Conservation (phyloP, 345 rosid species). For the Eutrema japonicum region DNA sequence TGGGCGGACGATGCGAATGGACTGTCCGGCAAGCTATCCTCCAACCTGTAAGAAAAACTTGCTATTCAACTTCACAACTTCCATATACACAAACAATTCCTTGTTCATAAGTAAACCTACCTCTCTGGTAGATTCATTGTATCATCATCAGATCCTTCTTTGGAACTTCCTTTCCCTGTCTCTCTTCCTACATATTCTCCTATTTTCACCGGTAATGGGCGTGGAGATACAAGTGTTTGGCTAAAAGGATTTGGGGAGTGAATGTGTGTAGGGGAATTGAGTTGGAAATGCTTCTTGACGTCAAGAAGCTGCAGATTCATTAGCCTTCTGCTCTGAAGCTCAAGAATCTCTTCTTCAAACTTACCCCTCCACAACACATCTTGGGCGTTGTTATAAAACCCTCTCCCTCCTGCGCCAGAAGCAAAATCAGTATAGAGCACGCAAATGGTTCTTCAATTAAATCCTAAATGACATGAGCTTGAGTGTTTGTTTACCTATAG, state of each 20-base stretch:
- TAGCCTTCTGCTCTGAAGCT: conserved; percentile 77
- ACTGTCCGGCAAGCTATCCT: conserved; percentile 47
- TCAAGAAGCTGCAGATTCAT: conserved; percentile 85
- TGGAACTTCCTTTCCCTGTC: conserved; percentile 41
- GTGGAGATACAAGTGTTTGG: conserved; percentile 57
- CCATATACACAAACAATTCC: not conserved
- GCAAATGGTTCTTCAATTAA: not conserved
- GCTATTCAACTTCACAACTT: conserved; percentile 11
- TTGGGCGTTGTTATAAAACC: conserved; percentile 54
- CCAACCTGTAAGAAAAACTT: conserved; percentile 34
- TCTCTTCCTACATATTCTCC: conserved; percentile 32
- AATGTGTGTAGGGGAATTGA: conserved; percentile 52
- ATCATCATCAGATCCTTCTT: conserved; percentile 48
- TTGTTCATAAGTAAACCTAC: conserved; percentile 21
- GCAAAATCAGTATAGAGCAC: conserved; percentile 8
- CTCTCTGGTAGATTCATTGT: conserved; percentile 43
- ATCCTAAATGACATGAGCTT: conserved; percentile 44
- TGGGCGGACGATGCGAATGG: conserved; percentile 42
- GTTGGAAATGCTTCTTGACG: conserved; percentile 75
- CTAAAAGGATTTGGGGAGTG: conserved; percentile 57
- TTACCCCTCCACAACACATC: conserved; percentile 60
- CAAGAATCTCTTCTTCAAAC: conserved; percentile 72
- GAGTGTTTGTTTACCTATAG: conserved; percentile 40
- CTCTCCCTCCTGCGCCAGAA: conserved; percentile 62
- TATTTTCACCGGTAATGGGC: conserved; percentile 41